Percentiles rank a stretch among this genome's conserved stretches.
These are phyloP conservation scores for Xylariaceae sp. DNA, from an alignment of 2,329 filamentous ascomycete species.

Conservation along the genomic window DNA sequence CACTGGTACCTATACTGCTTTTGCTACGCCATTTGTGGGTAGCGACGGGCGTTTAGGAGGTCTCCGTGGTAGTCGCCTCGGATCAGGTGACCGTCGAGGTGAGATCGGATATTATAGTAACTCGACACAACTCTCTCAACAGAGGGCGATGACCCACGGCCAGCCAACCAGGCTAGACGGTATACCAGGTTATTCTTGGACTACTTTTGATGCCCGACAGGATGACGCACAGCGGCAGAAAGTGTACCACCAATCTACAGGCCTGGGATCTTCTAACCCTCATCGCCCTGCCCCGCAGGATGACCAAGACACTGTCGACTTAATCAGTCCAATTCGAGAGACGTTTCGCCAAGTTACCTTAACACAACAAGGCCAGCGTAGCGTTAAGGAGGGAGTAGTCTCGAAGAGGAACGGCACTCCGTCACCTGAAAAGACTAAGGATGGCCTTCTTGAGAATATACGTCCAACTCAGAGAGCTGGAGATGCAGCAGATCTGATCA, in stretches of 20 bases:
- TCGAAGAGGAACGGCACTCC: conserved; percentile 13
- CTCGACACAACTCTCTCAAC: not conserved
- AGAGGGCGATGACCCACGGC: not conserved
- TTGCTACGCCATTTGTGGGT: conserved; percentile 17
- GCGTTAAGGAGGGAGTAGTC: conserved; percentile 22
- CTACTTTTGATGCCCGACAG: conserved; percentile 27
- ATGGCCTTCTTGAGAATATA: not conserved
- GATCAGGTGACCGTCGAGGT: conserved; percentile 8
- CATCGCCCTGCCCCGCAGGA: not conserved
- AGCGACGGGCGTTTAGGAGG: conserved; percentile 11
- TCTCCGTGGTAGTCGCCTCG: conserved; percentile 1
- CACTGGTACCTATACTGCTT: conserved; percentile 1
- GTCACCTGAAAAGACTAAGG: conserved; percentile 17
- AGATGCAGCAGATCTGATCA: not conserved
- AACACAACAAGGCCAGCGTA: conserved; percentile 27
- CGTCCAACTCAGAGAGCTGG: not conserved
- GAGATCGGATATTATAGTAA: conserved; percentile 8
- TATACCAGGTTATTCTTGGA: conserved; percentile 14
- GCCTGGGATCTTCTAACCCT: not conserved
- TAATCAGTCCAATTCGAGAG: conserved; percentile 20
- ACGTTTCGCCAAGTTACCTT: conserved; percentile 35
- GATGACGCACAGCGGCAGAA: conserved; percentile 27
- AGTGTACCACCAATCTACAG: conserved; percentile 1
- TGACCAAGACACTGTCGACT: not conserved
- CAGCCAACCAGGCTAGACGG: not conserved